Evolutionary conservation across 371 early-diverging fungal genomes (phyloP).

Genomic region (Mucor plumbeus): DNA sequence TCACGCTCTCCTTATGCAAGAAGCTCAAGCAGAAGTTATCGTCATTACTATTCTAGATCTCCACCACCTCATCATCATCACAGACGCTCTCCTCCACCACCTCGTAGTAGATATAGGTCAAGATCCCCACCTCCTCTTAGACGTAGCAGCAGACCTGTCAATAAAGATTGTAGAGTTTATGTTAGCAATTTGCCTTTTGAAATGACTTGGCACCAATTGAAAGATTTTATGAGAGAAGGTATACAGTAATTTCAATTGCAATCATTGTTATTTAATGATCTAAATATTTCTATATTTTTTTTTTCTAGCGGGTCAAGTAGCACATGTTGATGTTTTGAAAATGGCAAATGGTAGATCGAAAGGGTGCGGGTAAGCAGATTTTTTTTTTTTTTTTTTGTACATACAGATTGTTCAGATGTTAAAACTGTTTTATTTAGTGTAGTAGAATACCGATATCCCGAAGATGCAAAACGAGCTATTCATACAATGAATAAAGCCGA

Average conservation of each 20-base stretch:
- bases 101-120: constrained; percentile 21
- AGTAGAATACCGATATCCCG: constrained; percentile 80
- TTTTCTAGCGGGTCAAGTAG: constrained; percentile 67
- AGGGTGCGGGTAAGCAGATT: constrained; percentile 53
- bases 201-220: constrained; percentile 65
- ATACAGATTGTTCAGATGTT: background rate
- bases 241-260: constrained; percentile 6
- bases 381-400: background rate
- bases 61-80: constrained; percentile 30
- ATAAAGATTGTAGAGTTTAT: constrained; percentile 49
- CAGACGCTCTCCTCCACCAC: constrained; percentile 24
- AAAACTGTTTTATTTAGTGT: constrained; percentile 45
- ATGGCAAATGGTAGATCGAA: constrained; percentile 67
- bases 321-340: constrained; percentile 72
- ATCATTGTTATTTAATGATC: background rate
- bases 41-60: constrained; percentile 30
- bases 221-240: constrained; percentile 85
- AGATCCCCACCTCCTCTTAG: constrained; percentile 23
- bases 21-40: constrained; percentile 6
- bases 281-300: background rate
- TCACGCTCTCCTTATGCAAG: constrained; percentile 20
- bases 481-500: constrained; percentile 70
- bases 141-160: constrained; percentile 10
- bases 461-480: constrained; percentile 85
- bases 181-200: constrained; percentile 73